A percentile compares a stretch with the other conserved stretches of the same genome.
phyloP scores from a whole-genome alignment of 768 basidiomycete species.

The Galerina marginata region DNA sequence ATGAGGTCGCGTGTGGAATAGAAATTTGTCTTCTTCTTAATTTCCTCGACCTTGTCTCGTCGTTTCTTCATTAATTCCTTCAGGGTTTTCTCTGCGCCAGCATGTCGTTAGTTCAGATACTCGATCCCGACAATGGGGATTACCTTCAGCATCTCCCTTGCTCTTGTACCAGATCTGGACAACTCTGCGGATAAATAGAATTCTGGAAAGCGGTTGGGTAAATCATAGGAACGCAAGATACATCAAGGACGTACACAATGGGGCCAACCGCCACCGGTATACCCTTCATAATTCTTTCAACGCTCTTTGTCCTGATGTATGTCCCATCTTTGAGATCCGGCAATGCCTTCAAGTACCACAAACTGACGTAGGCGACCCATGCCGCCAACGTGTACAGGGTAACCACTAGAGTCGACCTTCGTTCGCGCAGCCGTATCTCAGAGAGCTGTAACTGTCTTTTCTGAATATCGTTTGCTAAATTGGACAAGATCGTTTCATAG shows the following conservation, averaged over 20 bases:
- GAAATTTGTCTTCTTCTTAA: constrained; percentile 98
- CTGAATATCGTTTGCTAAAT: constrained; percentile 70
- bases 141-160: constrained; percentile 83
- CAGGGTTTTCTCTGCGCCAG: constrained; percentile 73
- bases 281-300: constrained; percentile 52
- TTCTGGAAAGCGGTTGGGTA: constrained; percentile 35
- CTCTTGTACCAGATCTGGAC: constrained; percentile 85
- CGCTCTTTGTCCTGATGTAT: constrained; percentile 27
- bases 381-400: constrained; percentile 78
- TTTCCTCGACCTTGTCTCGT: constrained; percentile 87
- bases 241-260: constrained; percentile 62
- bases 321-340: constrained; percentile 44
- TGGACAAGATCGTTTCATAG: constrained; percentile 75
- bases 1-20: constrained; percentile 90
- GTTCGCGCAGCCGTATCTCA: constrained; percentile 86
- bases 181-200: constrained; percentile 78
- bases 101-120: neutral
- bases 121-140: constrained; percentile 16
- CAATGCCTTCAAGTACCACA: constrained; percentile 73
- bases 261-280: constrained; percentile 76
- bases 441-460: constrained; percentile 76
- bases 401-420: constrained; percentile 74
- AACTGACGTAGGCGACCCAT: constrained; percentile 74
- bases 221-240: neutral
- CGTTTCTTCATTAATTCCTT: constrained; percentile 77